Percentiles rank a stretch among this genome's conserved stretches.
Evolutionary conservation across 139 green algal species (phyloP).

Genomic region (Dunaliella sp.): DNA sequence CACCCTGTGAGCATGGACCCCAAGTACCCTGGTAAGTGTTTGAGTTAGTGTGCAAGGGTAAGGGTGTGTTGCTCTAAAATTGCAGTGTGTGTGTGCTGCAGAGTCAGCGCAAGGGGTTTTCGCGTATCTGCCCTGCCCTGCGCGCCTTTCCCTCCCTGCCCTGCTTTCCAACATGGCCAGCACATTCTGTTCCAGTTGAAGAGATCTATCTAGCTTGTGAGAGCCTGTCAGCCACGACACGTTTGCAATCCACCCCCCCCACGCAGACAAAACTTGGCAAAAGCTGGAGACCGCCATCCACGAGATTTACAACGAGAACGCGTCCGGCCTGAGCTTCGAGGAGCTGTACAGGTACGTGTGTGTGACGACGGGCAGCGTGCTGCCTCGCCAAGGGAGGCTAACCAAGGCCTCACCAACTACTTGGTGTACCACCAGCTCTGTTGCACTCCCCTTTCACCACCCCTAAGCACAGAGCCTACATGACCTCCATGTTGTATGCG

Average conservation of each 20-base stretch:
- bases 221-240: too few relatives aligned
- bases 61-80: not conserved
- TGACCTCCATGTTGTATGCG: too few relatives aligned
- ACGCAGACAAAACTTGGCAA: conserved; percentile 97
- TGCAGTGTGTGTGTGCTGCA: not conserved
- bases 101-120: not conserved
- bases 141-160: too few relatives aligned
- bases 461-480: too few relatives aligned
- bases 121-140: not conserved
- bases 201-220: too few relatives aligned
- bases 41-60: not conserved
- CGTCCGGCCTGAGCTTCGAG: conserved; percentile 93
- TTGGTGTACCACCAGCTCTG: too few relatives aligned
- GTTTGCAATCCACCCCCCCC: too few relatives aligned
- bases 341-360: conserved; percentile 89
- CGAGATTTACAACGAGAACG: conserved; percentile 97
- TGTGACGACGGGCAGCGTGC: too few relatives aligned
- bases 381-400: not conserved
- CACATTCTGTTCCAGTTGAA: too few relatives aligned
- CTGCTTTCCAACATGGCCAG: too few relatives aligned
- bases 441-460: too few relatives aligned
- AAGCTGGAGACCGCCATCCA: conserved; percentile 91
- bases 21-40: conserved; percentile 70
- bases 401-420: not conserved
- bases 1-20: conserved; percentile 89